A percentile compares a stretch with the other conserved stretches of the same genome.
Evolutionary conservation across 2,329 filamentous ascomycete genomes (phyloP).

Genomic region (Fusarium coffeatum): DNA sequence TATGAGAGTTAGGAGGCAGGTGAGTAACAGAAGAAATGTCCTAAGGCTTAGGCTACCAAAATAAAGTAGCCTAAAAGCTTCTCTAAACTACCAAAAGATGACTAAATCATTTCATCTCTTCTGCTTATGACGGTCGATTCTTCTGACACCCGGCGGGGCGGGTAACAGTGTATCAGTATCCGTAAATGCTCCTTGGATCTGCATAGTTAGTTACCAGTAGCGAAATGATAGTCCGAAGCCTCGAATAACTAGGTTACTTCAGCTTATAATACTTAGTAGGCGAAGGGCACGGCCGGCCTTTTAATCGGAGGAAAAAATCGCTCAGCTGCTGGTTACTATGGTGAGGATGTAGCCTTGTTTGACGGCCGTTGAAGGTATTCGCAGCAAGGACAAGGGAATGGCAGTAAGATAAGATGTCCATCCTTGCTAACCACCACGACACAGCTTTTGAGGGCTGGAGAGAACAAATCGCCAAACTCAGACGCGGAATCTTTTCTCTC

Average conservation of each 20-base stretch:
- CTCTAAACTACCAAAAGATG: no score
- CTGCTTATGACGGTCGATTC: no score
- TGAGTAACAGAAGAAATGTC: no score
- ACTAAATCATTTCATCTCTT: no score
- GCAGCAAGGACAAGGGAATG: conserved; percentile 20
- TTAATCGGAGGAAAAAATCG: conserved; percentile 26
- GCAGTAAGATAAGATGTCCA: conserved; percentile 13
- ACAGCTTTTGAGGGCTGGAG: background rate
- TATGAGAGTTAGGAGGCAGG: no score
- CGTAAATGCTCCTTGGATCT: conserved; percentile 32
- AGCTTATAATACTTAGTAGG: conserved; percentile 12
- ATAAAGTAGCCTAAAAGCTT: no score
- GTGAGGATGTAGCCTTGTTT: conserved; percentile 14
- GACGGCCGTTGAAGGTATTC: conserved; percentile 29
- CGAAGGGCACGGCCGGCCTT: conserved; percentile 31
- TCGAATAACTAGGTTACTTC: conserved; percentile 16
- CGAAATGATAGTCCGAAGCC: background rate
- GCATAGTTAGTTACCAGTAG: conserved; percentile 30
- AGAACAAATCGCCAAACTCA: background rate
- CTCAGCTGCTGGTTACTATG: background rate
- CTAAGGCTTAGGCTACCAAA: no score
- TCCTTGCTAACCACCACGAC: conserved; percentile 21
- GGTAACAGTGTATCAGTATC: background rate
- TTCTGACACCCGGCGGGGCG: no score
- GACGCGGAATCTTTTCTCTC: background rate